These are phyloP conservation scores for Aegle marmelos DNA, from an alignment of 345 rosid species.

Conservation along the genomic window DNA sequence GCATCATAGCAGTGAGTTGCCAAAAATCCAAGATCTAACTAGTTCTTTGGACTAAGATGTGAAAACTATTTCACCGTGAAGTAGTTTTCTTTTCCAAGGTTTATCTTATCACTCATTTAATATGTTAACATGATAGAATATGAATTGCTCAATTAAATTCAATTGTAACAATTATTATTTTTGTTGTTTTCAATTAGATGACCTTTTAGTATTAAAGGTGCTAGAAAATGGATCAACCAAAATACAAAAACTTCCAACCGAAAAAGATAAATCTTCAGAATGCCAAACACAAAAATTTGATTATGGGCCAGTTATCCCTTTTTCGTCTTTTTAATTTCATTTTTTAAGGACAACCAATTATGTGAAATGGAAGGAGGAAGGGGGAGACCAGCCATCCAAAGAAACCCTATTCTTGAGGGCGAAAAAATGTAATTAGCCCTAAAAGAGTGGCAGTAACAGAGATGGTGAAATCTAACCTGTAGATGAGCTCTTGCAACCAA, in stretches of 20 bases:
- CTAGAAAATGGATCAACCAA: neutral
- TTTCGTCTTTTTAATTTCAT: neutral
- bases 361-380: neutral
- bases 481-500: constrained; percentile 94
- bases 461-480: constrained; percentile 52
- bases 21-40: neutral
- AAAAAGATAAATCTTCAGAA: constrained; percentile 2
- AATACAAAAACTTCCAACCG: neutral
- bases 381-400: neutral
- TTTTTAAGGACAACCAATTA: neutral
- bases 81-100: neutral
- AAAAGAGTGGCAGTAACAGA: neutral
- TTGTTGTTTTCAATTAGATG: neutral
- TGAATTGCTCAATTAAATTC: neutral
- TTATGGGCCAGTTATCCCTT: neutral
- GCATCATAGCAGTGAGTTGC: neutral
- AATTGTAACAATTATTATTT: neutral
- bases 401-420: neutral
- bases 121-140: neutral
- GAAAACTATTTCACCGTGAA: neutral
- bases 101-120: neutral
- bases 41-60: neutral
- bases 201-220: neutral
- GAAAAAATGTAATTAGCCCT: neutral
- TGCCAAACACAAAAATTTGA: neutral